Evolutionary conservation across 768 basidiomycete species (phyloP).

Genomic region (Lentinula edodes): DNA sequence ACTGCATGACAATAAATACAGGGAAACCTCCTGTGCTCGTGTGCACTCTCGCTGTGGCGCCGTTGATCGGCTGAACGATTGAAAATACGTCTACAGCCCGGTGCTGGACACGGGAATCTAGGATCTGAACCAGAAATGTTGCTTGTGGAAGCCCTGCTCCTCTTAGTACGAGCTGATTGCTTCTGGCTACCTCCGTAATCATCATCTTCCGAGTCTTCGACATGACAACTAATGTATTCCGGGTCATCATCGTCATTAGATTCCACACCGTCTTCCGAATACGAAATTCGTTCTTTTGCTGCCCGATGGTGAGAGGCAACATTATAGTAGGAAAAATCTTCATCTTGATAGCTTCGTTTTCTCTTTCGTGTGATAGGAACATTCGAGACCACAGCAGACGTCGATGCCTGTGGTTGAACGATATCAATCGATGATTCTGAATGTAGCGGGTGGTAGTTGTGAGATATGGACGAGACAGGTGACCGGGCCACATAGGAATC

Average conservation of each 20-base stretch:
- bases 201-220: neutral
- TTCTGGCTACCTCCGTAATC: no score
- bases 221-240: neutral
- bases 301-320: neutral
- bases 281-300: neutral
- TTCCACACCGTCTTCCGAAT: neutral
- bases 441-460: no score
- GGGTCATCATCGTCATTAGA: neutral
- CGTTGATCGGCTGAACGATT: neutral
- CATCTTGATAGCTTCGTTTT: neutral
- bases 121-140: no score
- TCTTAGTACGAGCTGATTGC: no score
- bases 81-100: neutral
- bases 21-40: neutral
- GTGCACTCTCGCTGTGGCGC: neutral
- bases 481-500: no score
- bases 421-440: no score
- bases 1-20: neutral
- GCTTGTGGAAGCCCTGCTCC: no score
- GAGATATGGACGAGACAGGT: no score
- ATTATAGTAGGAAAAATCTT: neutral
- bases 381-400: no score
- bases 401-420: no score
- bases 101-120: no score
- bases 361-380: no score